Conservation (phyloP, 1,284 basidiomycete genomes). For the Fomitopsis pinicola region DNA sequence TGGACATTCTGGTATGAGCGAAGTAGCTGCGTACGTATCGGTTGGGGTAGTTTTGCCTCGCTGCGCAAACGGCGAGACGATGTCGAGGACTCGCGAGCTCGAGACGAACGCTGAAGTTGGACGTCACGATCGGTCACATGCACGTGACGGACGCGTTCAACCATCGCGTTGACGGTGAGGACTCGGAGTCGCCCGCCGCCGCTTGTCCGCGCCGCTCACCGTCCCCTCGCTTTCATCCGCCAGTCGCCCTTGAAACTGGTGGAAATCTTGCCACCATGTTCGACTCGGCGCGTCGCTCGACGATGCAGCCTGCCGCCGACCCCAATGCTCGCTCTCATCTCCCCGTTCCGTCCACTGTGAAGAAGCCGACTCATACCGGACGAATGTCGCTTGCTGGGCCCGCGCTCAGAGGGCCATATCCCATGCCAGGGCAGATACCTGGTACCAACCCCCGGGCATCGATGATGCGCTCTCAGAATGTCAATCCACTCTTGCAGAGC, state of each 20-base stretch:
- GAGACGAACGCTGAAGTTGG: neutral
- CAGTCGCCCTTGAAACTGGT: neutral
- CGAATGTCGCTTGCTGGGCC: slow-evolving; percentile 71
- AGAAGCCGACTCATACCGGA: slow-evolving; percentile 47
- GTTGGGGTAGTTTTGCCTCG: too few species aligned
- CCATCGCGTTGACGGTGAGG: slow-evolving; percentile 5
- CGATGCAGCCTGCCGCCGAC: slow-evolving; percentile 51
- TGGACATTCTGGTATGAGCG: neutral
- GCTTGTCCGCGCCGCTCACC: neutral
- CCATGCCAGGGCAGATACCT: slow-evolving; percentile 33
- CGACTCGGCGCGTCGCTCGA: slow-evolving; percentile 53
- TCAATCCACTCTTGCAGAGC: slow-evolving; percentile 66
- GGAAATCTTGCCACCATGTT: slow-evolving; percentile 24
- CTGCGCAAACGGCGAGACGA: too few species aligned
- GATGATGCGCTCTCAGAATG: slow-evolving; percentile 59
- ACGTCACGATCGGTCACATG: slow-evolving; percentile 17
- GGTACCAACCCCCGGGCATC: slow-evolving; percentile 61
- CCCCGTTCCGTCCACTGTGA: slow-evolving; percentile 56
- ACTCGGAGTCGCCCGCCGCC: slow-evolving; percentile 1
- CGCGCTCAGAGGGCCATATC: slow-evolving; percentile 52
- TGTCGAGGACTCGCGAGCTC: neutral
- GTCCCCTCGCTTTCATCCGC: neutral
- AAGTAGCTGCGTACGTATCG: neutral
- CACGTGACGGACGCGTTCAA: slow-evolving; percentile 19
- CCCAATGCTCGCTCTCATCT: slow-evolving; percentile 41